Evolutionary conservation across 306 rosid genomes (phyloP).

Genomic region (Trifolium dubium): DNA sequence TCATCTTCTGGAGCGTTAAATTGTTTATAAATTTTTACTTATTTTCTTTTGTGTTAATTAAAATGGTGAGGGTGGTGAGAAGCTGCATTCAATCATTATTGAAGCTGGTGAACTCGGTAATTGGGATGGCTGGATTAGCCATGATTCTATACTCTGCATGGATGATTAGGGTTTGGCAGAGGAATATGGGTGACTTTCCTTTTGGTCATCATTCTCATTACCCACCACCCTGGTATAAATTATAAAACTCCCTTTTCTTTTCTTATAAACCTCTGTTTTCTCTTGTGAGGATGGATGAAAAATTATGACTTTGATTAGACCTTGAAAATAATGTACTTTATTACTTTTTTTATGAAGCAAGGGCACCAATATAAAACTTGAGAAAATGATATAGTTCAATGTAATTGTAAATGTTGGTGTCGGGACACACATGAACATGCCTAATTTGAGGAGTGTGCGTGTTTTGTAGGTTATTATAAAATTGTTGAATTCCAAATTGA

Average conservation of each 20-base stretch:
- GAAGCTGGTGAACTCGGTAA: conserved; percentile 78
- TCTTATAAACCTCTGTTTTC: conserved; percentile 27
- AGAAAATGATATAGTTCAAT: no score
- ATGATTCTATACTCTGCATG: conserved; percentile 68
- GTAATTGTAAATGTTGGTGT: no score
- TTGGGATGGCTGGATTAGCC: conserved; percentile 80
- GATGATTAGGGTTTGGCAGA: conserved; percentile 83
- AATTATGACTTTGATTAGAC: no score
- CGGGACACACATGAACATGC: no score
- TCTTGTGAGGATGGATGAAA: background rate
- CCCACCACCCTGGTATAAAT: conserved; percentile 71
- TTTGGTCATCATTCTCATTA: conserved; percentile 55
- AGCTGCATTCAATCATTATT: conserved; percentile 73
- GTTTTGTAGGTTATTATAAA: no score
- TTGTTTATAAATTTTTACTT: no score
- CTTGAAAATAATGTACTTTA: no score
- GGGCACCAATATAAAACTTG: no score
- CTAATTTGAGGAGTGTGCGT: no score
- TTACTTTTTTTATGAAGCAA: no score
- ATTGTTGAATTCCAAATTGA: no score
- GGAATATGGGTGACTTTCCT: conserved; percentile 55
- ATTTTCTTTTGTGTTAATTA: conserved; percentile 25
- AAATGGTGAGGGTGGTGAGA: conserved; percentile 60
- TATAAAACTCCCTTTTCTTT: background rate
- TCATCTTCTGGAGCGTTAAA: no score